These are phyloP conservation scores for Melampsora medusae DNA, from an alignment of 1,284 basidiomycete genomes.

Conservation along the genomic window DNA sequence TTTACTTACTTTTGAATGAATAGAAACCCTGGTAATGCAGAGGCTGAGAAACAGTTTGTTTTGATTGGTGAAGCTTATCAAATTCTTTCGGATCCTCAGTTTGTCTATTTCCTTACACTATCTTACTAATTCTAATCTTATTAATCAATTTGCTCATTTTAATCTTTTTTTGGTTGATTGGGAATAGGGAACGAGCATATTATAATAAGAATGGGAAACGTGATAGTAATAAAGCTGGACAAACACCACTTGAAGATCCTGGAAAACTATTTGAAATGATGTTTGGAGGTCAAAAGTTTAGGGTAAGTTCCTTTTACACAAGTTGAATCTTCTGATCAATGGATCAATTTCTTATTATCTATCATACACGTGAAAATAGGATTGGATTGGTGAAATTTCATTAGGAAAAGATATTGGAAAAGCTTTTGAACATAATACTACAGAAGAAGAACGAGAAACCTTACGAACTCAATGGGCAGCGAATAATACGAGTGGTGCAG, in stretches of 20 bases:
- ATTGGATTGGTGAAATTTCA: conserved; percentile 55
- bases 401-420: conserved; percentile 55
- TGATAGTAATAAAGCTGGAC: conserved; percentile 42
- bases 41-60: conserved; percentile 42
- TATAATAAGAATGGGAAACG: conserved; percentile 56
- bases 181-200: conserved; percentile 52
- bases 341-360: background rate
- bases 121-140: background rate
- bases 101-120: conserved; percentile 5
- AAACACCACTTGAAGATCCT: conserved; percentile 40
- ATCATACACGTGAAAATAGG: conserved; percentile 17
- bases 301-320: background rate
- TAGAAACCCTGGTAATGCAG: conserved; percentile 39
- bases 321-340: background rate
- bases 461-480: conserved; percentile 52
- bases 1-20: background rate
- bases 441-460: conserved; percentile 55
- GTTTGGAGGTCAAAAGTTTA: conserved; percentile 51
- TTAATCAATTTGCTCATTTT: background rate
- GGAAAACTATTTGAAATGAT: conserved; percentile 51
- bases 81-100: conserved; percentile 43
- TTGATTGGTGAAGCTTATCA: conserved; percentile 44
- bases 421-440: conserved; percentile 55
- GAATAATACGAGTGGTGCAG: background rate
- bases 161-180: background rate